A percentile compares a stretch with the other conserved stretches of the same genome.
Evolutionary conservation across 148 eudicot species (phyloP).

Genomic region (Rheum nobile): DNA sequence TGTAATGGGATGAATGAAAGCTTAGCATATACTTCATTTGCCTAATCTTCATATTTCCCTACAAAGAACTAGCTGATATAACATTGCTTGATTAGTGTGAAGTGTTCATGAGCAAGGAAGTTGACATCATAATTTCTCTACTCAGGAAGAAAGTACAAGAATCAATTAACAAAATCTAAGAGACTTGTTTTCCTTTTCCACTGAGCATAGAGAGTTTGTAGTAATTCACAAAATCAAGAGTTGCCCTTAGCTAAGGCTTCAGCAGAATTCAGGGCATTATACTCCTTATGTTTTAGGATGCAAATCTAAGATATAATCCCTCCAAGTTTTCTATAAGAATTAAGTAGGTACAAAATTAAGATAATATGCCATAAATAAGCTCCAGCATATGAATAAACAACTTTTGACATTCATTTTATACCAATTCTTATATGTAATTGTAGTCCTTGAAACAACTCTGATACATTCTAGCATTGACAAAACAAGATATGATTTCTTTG

Average conservation of each 20-base stretch:
- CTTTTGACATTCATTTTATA: background rate
- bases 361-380: background rate
- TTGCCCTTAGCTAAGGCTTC: background rate
- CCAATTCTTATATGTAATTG: background rate
- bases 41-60: no score
- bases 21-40: no score
- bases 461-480: background rate
- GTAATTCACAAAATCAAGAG: background rate
- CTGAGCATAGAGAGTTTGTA: background rate
- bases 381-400: background rate
- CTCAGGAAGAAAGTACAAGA: background rate
- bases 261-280: background rate
- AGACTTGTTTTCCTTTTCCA: background rate
- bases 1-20: no score
- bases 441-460: background rate
- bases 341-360: no score
- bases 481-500: constrained; percentile 77
- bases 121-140: background rate
- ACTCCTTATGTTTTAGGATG: background rate
- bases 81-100: no score
- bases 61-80: no score
- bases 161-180: background rate
- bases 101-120: background rate
- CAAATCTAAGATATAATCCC: background rate
- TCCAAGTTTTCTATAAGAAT: background rate